These are phyloP conservation scores for Alternaria sp. DNA, from an alignment of 2,329 filamentous ascomycete species.

Conservation along the genomic window DNA sequence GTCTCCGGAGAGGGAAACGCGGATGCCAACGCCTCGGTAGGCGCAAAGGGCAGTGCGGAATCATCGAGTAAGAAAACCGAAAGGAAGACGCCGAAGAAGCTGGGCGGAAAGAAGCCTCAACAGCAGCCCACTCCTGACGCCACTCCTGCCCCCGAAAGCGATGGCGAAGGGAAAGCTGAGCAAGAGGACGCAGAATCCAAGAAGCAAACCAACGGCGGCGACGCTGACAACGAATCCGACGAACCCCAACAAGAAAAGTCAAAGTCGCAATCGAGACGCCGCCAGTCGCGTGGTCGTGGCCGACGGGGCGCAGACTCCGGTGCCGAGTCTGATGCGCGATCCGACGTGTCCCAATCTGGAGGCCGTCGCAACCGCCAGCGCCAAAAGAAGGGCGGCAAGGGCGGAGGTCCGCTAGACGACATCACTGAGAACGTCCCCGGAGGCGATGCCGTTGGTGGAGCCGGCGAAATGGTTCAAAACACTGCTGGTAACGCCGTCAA, in stretches of 20 bases:
- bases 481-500: conserved; percentile 61
- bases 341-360: conserved; percentile 59
- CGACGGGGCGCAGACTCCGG: conserved; percentile 57
- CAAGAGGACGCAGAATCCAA: conserved; percentile 46
- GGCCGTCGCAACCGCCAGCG: conserved; percentile 64
- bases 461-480: conserved; percentile 62
- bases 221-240: conserved; percentile 50
- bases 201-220: conserved; percentile 43
- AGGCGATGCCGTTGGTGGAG: conserved; percentile 59
- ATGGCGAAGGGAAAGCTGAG: conserved; percentile 53
- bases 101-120: conserved; percentile 54
- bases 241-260: conserved; percentile 55
- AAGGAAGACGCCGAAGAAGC: conserved; percentile 58
- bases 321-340: conserved; percentile 61
- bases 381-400: conserved; percentile 55
- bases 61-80: conserved; percentile 53
- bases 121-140: conserved; percentile 56
- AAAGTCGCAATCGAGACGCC: conserved; percentile 54
- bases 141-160: conserved; percentile 54
- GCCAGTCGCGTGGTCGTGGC: conserved; percentile 58
- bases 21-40: conserved; percentile 44
- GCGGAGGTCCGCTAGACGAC: conserved; percentile 59
- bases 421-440: conserved; percentile 62
- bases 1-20: conserved; percentile 47
- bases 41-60: conserved; percentile 46